Percentiles rank a stretch among this genome's conserved stretches.
phyloP scores from a whole-genome alignment of 768 basidiomycete genomes.

The Cystofilobasidium capitatum region DNA sequence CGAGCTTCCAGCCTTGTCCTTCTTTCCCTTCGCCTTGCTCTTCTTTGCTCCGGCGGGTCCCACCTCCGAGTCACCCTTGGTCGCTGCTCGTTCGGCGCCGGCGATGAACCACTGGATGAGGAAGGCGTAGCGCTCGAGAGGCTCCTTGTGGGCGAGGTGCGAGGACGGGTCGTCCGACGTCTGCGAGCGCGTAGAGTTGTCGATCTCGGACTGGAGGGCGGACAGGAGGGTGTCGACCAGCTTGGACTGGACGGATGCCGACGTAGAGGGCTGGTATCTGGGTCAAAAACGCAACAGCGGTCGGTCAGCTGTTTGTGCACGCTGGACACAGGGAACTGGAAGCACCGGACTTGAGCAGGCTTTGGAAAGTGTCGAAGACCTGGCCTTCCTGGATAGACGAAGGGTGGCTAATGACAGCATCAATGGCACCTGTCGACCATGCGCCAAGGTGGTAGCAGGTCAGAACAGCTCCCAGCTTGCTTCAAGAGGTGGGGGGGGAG shows the following conservation, averaged over 20 bases:
- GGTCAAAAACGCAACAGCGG: conserved; percentile 43
- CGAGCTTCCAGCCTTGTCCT: conserved; percentile 41
- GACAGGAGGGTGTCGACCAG: conserved; percentile 73
- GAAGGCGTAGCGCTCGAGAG: conserved; percentile 87
- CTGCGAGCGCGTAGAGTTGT: conserved; percentile 58
- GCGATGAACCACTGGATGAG: conserved; percentile 82
- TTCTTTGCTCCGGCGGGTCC: conserved; percentile 19
- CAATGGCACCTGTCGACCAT: conserved; percentile 57
- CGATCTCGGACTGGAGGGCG: conserved; percentile 59
- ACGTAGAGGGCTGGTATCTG: conserved; percentile 47
- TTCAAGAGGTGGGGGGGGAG: background rate
- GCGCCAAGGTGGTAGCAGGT: too few relatives aligned
- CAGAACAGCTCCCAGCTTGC: background rate
- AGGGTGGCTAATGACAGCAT: conserved; percentile 63
- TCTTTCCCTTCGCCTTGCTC: conserved; percentile 27
- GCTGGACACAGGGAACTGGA: conserved; percentile 11
- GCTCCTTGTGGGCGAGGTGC: conserved; percentile 57
- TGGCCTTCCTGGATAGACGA: conserved; percentile 58
- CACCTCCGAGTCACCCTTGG: conserved; percentile 38
- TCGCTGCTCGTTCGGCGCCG: conserved; percentile 67
- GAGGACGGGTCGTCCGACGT: conserved; percentile 54
- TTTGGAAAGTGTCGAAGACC: conserved; percentile 72
- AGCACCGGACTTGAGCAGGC: conserved; percentile 54
- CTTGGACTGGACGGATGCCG: conserved; percentile 56
- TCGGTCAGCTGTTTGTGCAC: conserved; percentile 4